Percentiles rank a stretch among this genome's conserved stretches.
Conservation (phyloP, 345 rosid species). For the Pugionium cornutum region DNA sequence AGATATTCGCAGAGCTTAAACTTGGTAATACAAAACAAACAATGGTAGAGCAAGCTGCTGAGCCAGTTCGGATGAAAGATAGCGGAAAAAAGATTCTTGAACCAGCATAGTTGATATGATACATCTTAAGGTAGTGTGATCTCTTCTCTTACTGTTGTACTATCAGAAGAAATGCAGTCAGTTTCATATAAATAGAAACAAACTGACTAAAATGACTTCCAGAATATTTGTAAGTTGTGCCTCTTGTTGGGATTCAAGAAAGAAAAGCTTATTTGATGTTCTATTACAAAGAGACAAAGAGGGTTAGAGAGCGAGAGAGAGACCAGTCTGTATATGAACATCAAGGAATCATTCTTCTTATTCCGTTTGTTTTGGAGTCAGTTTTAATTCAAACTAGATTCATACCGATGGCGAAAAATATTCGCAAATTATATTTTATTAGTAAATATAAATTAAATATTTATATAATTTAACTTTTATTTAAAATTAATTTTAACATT, state of each 20-base stretch:
- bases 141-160: constrained; percentile 22
- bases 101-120: constrained; percentile 45
- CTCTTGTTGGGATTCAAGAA: constrained; percentile 18
- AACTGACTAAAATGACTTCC: constrained; percentile 3
- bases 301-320: constrained; percentile 29
- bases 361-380: background rate
- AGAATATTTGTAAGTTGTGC: constrained; percentile 12
- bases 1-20: constrained; percentile 59
- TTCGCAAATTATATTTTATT: too few relatives aligned
- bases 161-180: background rate
- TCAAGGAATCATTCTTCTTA: constrained; percentile 18
- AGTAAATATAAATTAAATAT: too few relatives aligned
- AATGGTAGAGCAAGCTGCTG: constrained; percentile 27
- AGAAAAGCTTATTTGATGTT: constrained; percentile 30
- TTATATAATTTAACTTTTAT: too few relatives aligned
- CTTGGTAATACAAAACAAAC: constrained; percentile 43
- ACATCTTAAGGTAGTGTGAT: constrained; percentile 24
- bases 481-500: too few relatives aligned
- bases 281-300: constrained; percentile 34
- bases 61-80: constrained; percentile 38
- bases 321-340: constrained; percentile 14
- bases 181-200: constrained; percentile 1
- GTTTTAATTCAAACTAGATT: too few relatives aligned
- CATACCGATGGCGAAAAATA: too few relatives aligned
- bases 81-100: constrained; percentile 46